Base-by-base conservation (phyloP, 345 rosid genomes). In the Citrus australasica region DNA sequence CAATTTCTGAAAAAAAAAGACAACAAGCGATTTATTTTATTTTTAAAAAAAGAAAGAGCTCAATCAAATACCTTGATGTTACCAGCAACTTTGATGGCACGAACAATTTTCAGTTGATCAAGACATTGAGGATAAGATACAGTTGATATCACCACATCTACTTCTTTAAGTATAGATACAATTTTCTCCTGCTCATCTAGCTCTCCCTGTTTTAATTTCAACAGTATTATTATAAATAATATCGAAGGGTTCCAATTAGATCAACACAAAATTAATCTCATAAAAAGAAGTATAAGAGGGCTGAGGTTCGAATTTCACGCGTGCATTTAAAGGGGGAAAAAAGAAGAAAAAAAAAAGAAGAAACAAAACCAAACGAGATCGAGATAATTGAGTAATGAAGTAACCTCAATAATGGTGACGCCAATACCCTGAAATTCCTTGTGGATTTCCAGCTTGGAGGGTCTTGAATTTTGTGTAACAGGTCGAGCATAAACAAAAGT, bases 31-130 rank as follows among this genome's bases (percentile, higher is more conserved):
- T 33, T 33, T 33, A 0, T 5, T 33, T 33, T 33, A 33, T 33
- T 33, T 10, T 42, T 42, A 1, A 0, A 51, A 51, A 51, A 2
- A 2, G 7, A 38, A 6, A 38, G 40, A 38, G 40, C 7, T 38
- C 40, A 38, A 38, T 6, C 9, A 38, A 38, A 38, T 38, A 38
- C 88, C 90, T 82, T 87, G 14, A 89, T 83, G 68, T 87, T 87
- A 25, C 89, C 82, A 3, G 83, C 88, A 42, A 76, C 83, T 75
- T 82, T 84, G 60, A 89, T 89, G 65, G 90, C 92, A 63, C 79
- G 82, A 38, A 87, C 71, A 42, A 89, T 83, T 33, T 87, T 69
- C 69, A 84, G 55, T 73, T 89, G 92, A 3, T 85, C 81, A 53
- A 61, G 82, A 55, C 76, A 61, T 9, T 59, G 83, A 27, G 89